Percentiles rank a stretch among this genome's conserved stretches.
Evolutionary conservation across 768 basidiomycete species (phyloP).

Genomic region (Amanita subjunquillea): DNA sequence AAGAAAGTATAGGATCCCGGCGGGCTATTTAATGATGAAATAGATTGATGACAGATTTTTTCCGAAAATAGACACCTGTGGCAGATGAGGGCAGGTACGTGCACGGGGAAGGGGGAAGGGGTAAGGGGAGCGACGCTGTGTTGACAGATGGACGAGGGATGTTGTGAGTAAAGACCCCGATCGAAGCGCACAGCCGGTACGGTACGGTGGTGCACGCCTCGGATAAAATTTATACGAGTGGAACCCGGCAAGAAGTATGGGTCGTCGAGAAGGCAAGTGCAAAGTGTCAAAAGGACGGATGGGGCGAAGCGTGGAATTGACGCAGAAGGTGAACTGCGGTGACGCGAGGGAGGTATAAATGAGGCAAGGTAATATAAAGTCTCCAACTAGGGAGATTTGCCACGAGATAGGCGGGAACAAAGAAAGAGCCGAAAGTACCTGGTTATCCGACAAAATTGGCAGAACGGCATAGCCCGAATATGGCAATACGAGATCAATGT

Average conservation of each 20-base stretch:
- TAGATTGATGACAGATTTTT: not conserved
- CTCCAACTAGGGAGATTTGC: not conserved
- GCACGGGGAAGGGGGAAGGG: not conserved
- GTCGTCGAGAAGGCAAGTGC: not conserved
- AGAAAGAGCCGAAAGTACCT: conserved; percentile 4
- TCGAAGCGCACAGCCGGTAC: conserved; percentile 5
- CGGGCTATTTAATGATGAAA: conserved; percentile 3
- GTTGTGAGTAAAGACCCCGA: not conserved
- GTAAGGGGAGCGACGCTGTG: not conserved
- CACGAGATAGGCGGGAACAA: conserved; percentile 2
- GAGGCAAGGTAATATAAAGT: not conserved
- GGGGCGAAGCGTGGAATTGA: not conserved
- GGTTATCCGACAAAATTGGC: not conserved
- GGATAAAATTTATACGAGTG: not conserved
- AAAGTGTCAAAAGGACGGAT: not conserved
- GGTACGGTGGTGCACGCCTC: not conserved
- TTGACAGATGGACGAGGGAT: not conserved
- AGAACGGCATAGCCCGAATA: not conserved
- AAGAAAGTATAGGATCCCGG: not conserved
- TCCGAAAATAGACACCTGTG: conserved; percentile 3
- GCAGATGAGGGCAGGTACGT: not conserved
- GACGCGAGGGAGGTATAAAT: not conserved
- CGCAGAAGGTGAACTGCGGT: not conserved
- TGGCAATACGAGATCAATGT: not conserved
- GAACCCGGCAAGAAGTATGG: not conserved